Base-by-base conservation (phyloP, 176 grass and related monocot species). In the Musa beccarii region DNA sequence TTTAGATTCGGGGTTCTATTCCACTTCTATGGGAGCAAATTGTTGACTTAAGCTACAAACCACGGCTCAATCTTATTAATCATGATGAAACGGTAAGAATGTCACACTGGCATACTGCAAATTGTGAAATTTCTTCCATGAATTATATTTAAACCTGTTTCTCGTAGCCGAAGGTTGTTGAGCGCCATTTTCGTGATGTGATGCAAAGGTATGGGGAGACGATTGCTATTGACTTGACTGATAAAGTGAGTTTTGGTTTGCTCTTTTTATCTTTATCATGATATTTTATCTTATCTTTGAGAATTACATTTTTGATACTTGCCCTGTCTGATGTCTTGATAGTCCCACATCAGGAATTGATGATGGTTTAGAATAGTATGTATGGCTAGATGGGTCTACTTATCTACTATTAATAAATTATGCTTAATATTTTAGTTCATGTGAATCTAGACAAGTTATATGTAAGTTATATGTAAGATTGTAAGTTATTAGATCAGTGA, bases 1-100 rank as follows among this genome's bases (percentile, higher is more conserved):
- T 51, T 69, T 72, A 98, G 95, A 83, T 98, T 80, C 90, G 88
- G 68, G 90, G 95, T 26, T 98, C 95, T 59, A 94, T 98, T 82
- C 95, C 95, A 61, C 86, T 98, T 83, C 88, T 98, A 21, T 98
- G 95, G 95, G 95, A 98, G 61, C 95, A 98, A 85, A 98, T 98
- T 77, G 95, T 98, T 28, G 95, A 98, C 81, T 87, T 98, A 74
- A 93, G 95, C 88, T 98, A 98, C 79, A 98, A 98, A 81, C 95
- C 90, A 57, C 83, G 62, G 17, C 89, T 91, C 24, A 86, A 75
- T 68, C 80, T 98, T 78, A 94, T 98, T 74, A 82, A 86, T 66
- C 88, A 98, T 89, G 84, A 88, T 79, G 90, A 94, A 76, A 87
- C 69, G 75, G 95, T 98, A 93, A 59, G 72, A 75, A 78, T 59